Percentiles rank a stretch among this genome's conserved stretches.
Evolutionary conservation across 768 basidiomycete species (phyloP).

Genomic region (Saitozyma sp.): DNA sequence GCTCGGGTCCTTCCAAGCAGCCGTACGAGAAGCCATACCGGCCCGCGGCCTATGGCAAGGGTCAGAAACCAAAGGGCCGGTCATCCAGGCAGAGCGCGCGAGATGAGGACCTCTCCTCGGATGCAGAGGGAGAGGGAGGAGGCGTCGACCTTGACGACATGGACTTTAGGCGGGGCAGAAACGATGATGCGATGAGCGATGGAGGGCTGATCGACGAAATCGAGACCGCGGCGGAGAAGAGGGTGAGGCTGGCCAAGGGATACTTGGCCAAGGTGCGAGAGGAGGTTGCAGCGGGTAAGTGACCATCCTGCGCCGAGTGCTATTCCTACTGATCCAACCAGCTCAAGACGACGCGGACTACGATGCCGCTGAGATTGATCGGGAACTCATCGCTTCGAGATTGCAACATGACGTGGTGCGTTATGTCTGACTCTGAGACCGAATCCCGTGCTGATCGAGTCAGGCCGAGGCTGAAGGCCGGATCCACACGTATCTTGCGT

Average conservation of each 20-base stretch:
- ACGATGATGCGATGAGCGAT: constrained; percentile 64
- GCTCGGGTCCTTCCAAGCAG: constrained; percentile 55
- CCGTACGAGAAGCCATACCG: constrained; percentile 50
- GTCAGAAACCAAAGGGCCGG: constrained; percentile 17
- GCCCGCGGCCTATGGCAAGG: constrained; percentile 47
- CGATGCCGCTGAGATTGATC: constrained; percentile 94
- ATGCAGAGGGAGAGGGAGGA: constrained; percentile 32
- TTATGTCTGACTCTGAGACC: constrained; percentile 12
- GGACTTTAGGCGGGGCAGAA: constrained; percentile 64
- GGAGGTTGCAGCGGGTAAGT: constrained; percentile 61
- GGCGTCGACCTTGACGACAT: constrained; percentile 63
- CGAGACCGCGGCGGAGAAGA: constrained; percentile 91
- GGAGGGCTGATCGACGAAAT: constrained; percentile 71
- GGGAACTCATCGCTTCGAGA: constrained; percentile 83
- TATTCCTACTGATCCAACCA: not conserved
- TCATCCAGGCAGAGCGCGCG: constrained; percentile 6
- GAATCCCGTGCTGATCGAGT: not conserved
- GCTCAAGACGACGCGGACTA: constrained; percentile 76
- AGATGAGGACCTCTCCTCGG: constrained; percentile 43
- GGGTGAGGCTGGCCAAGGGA: constrained; percentile 82
- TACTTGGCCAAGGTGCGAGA: constrained; percentile 84
- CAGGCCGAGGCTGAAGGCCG: constrained; percentile 43
- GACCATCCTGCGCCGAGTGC: not conserved
- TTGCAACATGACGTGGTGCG: constrained; percentile 82
- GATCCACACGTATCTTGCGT: constrained; percentile 38